Base-by-base conservation (phyloP, 2,329 filamentous ascomycete species). In the Remersonia thermophila region DNA sequence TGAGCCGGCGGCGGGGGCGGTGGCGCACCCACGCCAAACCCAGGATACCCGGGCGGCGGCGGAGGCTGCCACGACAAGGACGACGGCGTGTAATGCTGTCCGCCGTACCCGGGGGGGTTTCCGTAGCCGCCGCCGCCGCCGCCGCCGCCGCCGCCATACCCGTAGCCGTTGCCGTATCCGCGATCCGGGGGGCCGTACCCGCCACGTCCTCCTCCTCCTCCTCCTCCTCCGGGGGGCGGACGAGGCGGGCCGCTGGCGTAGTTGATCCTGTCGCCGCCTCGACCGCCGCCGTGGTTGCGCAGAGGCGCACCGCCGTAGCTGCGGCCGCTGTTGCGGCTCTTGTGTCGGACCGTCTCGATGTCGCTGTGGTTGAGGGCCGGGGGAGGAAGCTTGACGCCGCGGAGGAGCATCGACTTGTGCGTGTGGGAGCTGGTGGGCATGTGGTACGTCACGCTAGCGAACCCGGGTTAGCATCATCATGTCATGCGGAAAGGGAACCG, bases 361-460 rank as follows among this genome's bases (percentile, higher is more conserved):
- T 95, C 87, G 40, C 71, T 73, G 25, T 73, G 69, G 39, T 83
- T 81, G 1, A 98, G 71, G 8, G 76, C 80, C 2, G 83, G 75
- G 2, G 69, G 61, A 4, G 82, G 75, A 38, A 87, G 69, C 49
- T 80, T 77, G 27, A 87, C 77, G 10, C 91, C 91, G 3, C 85
- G 79, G 26, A 98, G 69, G 11, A 98, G 71, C 82, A 94, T 93
- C 5, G 87, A 95, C 55, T 95, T 95, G 61, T 98, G 91, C 4
- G 75, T 65, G 49, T 83, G 72, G 8, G 66, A 67, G 13, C 74
- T 75, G 28, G 70, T 66, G 0, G 89, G 87, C 60, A 95, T 81
- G 30, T 85, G 76, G 54, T 93, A 98, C 20, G 20, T 23, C 20
- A 23, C 20, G 20, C 20, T n/a, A n/a, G n/a, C n/a, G n/a, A n/a